phyloP scores from a whole-genome alignment of 2,329 filamentous ascomycete genomes.

The Aureobasidium sp. region DNA sequence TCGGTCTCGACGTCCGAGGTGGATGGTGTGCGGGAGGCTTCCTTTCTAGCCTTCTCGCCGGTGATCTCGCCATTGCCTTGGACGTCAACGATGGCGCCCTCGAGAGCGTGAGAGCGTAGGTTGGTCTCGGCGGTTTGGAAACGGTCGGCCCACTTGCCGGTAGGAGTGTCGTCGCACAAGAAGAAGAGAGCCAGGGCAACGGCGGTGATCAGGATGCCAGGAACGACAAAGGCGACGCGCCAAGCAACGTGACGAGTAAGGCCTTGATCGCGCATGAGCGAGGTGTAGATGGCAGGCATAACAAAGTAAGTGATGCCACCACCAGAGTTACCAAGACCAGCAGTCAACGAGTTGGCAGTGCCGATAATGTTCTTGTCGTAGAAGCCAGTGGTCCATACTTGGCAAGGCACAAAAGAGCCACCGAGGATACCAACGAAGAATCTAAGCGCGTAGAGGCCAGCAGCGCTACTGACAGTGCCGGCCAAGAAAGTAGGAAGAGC shows the following conservation, averaged over 20 bases:
- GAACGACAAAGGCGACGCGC: constrained; percentile 77
- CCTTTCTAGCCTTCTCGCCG: constrained; percentile 27
- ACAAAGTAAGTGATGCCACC: constrained; percentile 89
- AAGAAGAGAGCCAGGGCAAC: constrained; percentile 62
- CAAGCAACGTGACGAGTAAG: constrained; percentile 63
- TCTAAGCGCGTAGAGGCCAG: constrained; percentile 61
- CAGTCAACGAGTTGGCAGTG: constrained; percentile 77
- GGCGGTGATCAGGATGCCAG: constrained; percentile 63
- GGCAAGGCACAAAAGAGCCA: constrained; percentile 73
- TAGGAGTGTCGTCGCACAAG: constrained; percentile 72
- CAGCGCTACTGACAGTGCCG: constrained; percentile 61
- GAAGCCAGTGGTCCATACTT: constrained; percentile 88
- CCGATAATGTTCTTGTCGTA: constrained; percentile 90
- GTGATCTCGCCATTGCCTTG: constrained; percentile 45
- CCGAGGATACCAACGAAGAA: constrained; percentile 79
- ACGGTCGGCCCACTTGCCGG: constrained; percentile 71
- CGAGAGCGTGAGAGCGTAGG: constrained; percentile 38
- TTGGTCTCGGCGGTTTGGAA: constrained; percentile 49
- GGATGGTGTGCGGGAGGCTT: constrained; percentile 24
- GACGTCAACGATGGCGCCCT: constrained; percentile 41
- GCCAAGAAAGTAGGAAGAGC: constrained; percentile 75
- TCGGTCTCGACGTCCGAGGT: constrained; percentile 24
- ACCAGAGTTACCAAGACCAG: constrained; percentile 78
- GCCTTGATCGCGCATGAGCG: constrained; percentile 52
- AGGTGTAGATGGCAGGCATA: constrained; percentile 85